A percentile compares a stretch with the other conserved stretches of the same genome.
These are phyloP conservation scores for Globisporangium mamillatum DNA, from an alignment of 352 stramenopile species.

Conservation along the genomic window DNA sequence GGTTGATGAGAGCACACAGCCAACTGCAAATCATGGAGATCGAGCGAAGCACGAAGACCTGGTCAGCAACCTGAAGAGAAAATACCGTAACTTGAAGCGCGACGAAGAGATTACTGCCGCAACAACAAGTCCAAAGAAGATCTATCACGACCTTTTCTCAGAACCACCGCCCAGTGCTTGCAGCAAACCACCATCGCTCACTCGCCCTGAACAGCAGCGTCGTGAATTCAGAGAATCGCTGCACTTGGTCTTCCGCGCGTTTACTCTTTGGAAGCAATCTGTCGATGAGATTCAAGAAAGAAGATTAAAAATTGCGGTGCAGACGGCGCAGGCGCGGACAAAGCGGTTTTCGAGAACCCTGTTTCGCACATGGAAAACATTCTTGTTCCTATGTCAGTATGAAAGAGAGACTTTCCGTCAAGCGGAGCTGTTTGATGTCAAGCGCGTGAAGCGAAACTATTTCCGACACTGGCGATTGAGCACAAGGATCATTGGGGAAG, in stretches of 20 bases:
- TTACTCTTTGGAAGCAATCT: slow-evolving; percentile 11
- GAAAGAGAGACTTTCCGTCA: neutral
- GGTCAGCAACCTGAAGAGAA: slow-evolving; percentile 7
- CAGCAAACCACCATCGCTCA: neutral
- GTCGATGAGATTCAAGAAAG: neutral
- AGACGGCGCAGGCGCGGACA: neutral
- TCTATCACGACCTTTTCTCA: neutral
- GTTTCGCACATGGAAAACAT: slow-evolving; percentile 12
- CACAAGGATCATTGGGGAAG: neutral
- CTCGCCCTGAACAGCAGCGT: neutral
- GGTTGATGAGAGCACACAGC: neutral
- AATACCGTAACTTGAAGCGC: slow-evolving; percentile 13
- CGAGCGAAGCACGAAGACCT: slow-evolving; percentile 1
- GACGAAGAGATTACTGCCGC: neutral
- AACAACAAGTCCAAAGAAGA: neutral
- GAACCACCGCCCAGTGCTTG: neutral
- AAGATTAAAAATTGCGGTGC: neutral
- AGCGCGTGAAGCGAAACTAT: neutral
- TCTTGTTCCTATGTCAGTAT: neutral
- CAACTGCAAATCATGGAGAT: neutral
- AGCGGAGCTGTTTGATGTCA: neutral
- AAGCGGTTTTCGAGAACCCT: neutral
- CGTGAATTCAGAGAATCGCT: slow-evolving; percentile 13
- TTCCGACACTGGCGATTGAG: slow-evolving; percentile 5
- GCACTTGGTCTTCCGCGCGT: slow-evolving; percentile 15